phyloP scores from a whole-genome alignment of 2,329 filamentous ascomycete genomes.

The Aspergillus tanneri region DNA sequence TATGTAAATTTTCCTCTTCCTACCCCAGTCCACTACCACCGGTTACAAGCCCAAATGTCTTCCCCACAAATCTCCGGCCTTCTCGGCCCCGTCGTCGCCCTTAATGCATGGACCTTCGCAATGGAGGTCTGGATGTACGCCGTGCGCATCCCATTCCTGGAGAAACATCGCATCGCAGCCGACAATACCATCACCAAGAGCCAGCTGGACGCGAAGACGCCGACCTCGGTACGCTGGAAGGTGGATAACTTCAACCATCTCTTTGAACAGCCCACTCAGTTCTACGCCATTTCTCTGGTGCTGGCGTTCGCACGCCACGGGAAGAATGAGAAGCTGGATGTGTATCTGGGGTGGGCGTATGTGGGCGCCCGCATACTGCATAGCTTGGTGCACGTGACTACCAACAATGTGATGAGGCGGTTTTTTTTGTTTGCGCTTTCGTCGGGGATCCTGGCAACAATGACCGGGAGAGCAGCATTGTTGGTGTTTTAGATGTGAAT shows the following conservation, averaged over 20 bases:
- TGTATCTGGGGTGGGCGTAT: slow-evolving; percentile 45
- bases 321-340: slow-evolving; percentile 24
- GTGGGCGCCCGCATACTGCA: slow-evolving; percentile 43
- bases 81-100: slow-evolving; percentile 32
- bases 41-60: not conserved
- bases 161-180: slow-evolving; percentile 16
- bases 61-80: slow-evolving; percentile 18
- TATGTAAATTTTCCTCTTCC: too few species aligned
- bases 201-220: slow-evolving; percentile 28
- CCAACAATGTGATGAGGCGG: slow-evolving; percentile 38
- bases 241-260: slow-evolving; percentile 49
- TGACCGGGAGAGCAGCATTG: slow-evolving; percentile 28
- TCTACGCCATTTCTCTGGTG: slow-evolving; percentile 43
- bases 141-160: slow-evolving; percentile 38
- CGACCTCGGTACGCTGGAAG: slow-evolving; percentile 33
- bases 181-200: slow-evolving; percentile 20
- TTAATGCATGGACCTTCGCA: slow-evolving; percentile 43
- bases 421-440: slow-evolving; percentile 37
- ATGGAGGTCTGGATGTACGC: slow-evolving; percentile 47
- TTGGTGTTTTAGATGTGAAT: slow-evolving; percentile 14
- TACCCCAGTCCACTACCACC: too few species aligned
- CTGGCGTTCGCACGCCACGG: slow-evolving; percentile 30
- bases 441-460: slow-evolving; percentile 29
- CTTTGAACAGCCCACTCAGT: slow-evolving; percentile 47
- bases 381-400: slow-evolving; percentile 40